Conservation (phyloP, 2,329 filamentous ascomycete species). For the Epicoccum sorghinum region DNA sequence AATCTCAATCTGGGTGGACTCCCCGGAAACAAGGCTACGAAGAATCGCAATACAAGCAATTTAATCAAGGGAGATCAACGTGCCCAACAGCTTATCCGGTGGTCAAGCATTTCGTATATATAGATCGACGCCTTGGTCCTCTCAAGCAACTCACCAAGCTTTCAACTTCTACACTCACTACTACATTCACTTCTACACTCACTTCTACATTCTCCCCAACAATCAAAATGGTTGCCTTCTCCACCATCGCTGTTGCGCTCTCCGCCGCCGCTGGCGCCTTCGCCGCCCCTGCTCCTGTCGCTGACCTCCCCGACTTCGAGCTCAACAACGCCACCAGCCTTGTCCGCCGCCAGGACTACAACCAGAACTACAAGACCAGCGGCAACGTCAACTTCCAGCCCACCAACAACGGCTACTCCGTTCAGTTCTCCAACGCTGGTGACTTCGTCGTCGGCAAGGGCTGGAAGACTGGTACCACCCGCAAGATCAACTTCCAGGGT, state of each 20-base stretch:
- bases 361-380: constrained; percentile 43
- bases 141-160: constrained; percentile 6
- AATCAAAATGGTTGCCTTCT: constrained; percentile 35
- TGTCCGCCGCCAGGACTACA: constrained; percentile 40
- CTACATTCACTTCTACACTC: background rate
- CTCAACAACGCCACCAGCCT: constrained; percentile 21
- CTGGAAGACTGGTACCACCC: constrained; percentile 38
- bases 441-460: constrained; percentile 44
- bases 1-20: background rate
- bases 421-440: constrained; percentile 34
- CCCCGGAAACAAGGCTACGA: background rate
- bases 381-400: constrained; percentile 39
- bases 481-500: constrained; percentile 38
- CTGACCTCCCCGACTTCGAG: constrained; percentile 39
- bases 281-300: constrained; percentile 29
- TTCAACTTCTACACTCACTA: background rate
- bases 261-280: constrained; percentile 27
- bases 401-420: constrained; percentile 36
- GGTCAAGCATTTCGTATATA: constrained; percentile 22
- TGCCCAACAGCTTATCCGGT: constrained; percentile 9
- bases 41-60: background rate
- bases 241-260: constrained; percentile 27
- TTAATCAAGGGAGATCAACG: background rate
- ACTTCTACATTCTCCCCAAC: background rate
- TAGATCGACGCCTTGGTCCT: constrained; percentile 20